Evolutionary conservation across 2,329 filamentous ascomycete species (phyloP).

Genomic region (Phyllosticta ampelicida): DNA sequence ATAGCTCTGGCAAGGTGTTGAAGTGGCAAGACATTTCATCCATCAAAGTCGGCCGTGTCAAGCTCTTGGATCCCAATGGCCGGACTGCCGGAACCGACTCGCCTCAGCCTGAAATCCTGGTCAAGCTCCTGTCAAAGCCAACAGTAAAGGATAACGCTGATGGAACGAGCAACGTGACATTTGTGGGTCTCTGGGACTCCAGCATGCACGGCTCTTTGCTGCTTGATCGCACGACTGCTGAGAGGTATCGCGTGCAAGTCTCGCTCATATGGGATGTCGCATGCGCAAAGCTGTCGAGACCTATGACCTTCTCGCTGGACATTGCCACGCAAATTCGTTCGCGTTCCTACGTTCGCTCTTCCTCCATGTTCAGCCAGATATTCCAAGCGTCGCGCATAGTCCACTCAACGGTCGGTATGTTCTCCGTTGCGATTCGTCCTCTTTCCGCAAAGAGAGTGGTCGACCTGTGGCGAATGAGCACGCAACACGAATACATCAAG

Average conservation of each 20-base stretch:
- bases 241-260: conserved; percentile 85
- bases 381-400: conserved; percentile 81
- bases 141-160: conserved; percentile 77
- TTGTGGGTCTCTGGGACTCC: conserved; percentile 94
- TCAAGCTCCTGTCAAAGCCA: conserved; percentile 70
- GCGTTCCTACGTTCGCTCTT: conserved; percentile 72
- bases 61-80: conserved; percentile 72
- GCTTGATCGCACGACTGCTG: conserved; percentile 85
- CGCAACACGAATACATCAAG: conserved; percentile 88
- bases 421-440: conserved; percentile 75
- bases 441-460: conserved; percentile 83
- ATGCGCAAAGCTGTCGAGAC: conserved; percentile 73
- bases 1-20: conserved; percentile 77
- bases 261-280: conserved; percentile 76
- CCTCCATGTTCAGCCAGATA: conserved; percentile 75
- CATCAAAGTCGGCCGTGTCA: conserved; percentile 69
- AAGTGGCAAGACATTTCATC: conserved; percentile 78
- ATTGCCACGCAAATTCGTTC: conserved; percentile 75
- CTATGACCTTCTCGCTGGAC: conserved; percentile 77
- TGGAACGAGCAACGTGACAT: conserved; percentile 74
- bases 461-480: conserved; percentile 94
- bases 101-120: conserved; percentile 59
- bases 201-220: conserved; percentile 85
- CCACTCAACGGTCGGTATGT: conserved; percentile 76
- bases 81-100: conserved; percentile 72